These are phyloP conservation scores for Cytospora piceae DNA, from an alignment of 2,329 filamentous ascomycete species.

Conservation along the genomic window DNA sequence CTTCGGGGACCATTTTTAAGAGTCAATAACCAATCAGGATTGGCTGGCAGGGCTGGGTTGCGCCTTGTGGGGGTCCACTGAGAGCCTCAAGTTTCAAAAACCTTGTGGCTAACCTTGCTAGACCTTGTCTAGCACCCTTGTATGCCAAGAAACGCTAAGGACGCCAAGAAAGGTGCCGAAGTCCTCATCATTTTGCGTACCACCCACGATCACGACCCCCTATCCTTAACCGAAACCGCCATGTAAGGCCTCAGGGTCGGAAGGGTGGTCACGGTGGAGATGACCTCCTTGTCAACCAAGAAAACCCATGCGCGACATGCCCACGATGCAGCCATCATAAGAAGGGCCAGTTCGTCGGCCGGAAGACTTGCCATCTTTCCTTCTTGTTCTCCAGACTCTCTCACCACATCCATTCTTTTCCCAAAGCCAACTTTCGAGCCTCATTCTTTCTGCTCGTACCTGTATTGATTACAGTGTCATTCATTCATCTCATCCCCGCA, in stretches of 20 bases:
- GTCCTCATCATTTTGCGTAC: slow-evolving; percentile 1
- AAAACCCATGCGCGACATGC: background rate
- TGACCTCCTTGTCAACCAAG: background rate
- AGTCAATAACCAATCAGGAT: background rate
- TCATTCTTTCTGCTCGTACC: slow-evolving; percentile 29
- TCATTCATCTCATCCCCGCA: slow-evolving; percentile 25
- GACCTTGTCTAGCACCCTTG: background rate
- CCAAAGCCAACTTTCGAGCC: slow-evolving; percentile 21
- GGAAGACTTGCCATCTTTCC: slow-evolving; percentile 1
- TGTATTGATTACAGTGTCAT: slow-evolving; percentile 30
- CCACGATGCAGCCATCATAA: slow-evolving; percentile 20
- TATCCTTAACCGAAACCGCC: slow-evolving; percentile 3
- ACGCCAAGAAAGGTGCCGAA: background rate
- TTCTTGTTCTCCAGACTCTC: slow-evolving; percentile 16
- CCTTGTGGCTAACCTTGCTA: background rate
- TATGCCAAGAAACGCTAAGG: background rate
- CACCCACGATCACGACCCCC: background rate
- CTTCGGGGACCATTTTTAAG: background rate
- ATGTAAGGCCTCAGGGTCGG: background rate
- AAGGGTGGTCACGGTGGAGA: background rate
- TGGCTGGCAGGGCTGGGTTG: background rate
- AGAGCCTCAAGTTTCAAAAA: background rate
- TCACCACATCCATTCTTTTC: slow-evolving; percentile 30
- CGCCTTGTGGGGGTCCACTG: background rate
- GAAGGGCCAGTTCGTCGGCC: slow-evolving; percentile 22